Evolutionary conservation across 768 basidiomycete species (phyloP), one percentile per base, ranked within the genome.

Genomic region (Suillus luteus): DNA sequence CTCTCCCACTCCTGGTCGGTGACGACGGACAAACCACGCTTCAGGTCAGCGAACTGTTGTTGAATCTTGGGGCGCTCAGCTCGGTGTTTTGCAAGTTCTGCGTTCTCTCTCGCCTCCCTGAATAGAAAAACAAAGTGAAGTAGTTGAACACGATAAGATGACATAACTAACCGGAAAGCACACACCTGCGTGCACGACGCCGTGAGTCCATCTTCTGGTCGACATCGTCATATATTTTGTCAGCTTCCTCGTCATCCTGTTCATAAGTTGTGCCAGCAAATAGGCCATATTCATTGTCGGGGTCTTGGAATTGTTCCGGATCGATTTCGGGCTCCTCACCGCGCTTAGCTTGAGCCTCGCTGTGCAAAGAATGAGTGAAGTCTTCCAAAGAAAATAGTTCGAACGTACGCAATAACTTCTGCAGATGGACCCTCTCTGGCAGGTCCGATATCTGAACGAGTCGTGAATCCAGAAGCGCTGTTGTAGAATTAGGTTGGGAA

Each of bases 401-500:
- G 3, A 17, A 85, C 91, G 57, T 69, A 93, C 90, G 93, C 96
- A 58, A 96, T 82, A 0, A 89, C 88, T 77, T 96, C 95, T 38
- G 94, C 95, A 19, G 92, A 93, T 0, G 96, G 95, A 0, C 94
- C 95, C 72, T 97, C 96, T 75, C 97, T 82, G 9, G 97, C 97
- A 41, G 97, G 97, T 72, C 97, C 97, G 64, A 99, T 99, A 87
- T 99, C 97, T 48, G 95, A 96, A 55, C 96, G 91, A 7, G 96
- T 99, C 0, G 96, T 99, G 78, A 98, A 99, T 64, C 95, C 95
- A 54, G 95, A 96, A 58, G 95, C 95, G 78, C 94, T 95, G 67
- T 4, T 8, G 62, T 61, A 63, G 44, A 60, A 49, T 59, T 24
- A 33, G 57, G 69, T 44, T 65, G 37, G 46, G 19, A 41, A 31